Evolutionary conservation across 345 rosid species (phyloP).

Genomic region (Salix arbutifolia): DNA sequence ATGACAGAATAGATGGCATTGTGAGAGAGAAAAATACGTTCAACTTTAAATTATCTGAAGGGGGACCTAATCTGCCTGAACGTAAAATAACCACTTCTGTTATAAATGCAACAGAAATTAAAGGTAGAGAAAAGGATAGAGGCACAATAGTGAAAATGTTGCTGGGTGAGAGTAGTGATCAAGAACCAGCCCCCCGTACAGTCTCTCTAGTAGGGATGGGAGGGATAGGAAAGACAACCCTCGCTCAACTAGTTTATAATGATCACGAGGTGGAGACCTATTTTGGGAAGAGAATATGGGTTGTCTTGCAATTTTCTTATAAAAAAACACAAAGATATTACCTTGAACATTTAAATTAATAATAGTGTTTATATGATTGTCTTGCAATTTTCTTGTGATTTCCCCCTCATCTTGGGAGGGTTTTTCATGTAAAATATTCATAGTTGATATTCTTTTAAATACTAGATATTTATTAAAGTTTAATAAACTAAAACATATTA

Average conservation of each 20-base stretch:
- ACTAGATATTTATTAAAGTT: too few species aligned
- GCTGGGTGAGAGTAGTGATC: background rate
- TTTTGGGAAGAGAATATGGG: constrained; percentile 10
- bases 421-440: too few species aligned
- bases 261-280: background rate
- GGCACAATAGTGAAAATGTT: background rate
- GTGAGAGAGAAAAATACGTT: background rate
- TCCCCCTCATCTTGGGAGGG: too few species aligned
- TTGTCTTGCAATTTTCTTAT: too few species aligned
- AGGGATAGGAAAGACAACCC: constrained; percentile 11
- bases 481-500: too few species aligned
- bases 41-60: background rate
- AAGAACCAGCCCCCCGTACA: background rate
- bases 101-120: background rate
- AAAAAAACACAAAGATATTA: too few species aligned
- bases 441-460: too few species aligned
- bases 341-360: too few species aligned
- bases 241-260: background rate
- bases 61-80: background rate
- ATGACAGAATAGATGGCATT: background rate
- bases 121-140: background rate
- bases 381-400: too few species aligned
- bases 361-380: too few species aligned
- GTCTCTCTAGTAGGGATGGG: constrained; percentile 5
- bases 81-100: background rate